These are phyloP conservation scores for Oryza glaberrima DNA, from an alignment of 176 grass and related monocot species.

Conservation along the genomic window DNA sequence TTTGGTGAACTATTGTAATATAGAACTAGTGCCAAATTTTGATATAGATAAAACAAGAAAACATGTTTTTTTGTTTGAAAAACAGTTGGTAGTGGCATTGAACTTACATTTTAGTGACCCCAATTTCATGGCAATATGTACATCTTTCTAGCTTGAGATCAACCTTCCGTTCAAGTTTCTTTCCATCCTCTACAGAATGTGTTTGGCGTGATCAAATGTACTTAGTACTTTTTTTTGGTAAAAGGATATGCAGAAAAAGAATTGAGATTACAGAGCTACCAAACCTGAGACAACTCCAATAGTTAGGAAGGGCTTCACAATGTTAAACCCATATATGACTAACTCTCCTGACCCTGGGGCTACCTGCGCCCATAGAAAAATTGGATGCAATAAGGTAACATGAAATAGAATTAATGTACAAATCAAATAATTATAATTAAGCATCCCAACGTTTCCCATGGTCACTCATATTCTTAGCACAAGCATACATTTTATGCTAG, in stretches of 20 bases:
- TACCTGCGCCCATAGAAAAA: not conserved
- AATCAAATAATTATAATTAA: not conserved
- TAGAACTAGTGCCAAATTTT: no score
- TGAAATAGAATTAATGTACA: not conserved
- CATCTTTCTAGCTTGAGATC: not conserved
- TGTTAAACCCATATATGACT: not conserved
- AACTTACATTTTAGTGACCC: not conserved
- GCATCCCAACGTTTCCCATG: not conserved
- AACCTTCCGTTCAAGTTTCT: not conserved
- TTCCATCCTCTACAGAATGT: not conserved
- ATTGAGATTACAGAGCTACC: no score
- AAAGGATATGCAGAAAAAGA: not conserved
- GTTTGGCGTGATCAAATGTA: not conserved
- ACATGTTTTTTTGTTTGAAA: no score
- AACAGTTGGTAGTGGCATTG: not conserved
- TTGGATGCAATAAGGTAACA: no score
- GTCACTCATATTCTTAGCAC: no score
- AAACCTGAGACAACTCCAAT: conserved; percentile 7
- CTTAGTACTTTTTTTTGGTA: not conserved
- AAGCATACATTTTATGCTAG: no score
- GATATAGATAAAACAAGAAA: no score
- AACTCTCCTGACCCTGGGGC: not conserved
- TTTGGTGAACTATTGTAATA: no score
- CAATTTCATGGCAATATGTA: not conserved
- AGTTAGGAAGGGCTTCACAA: not conserved